Conservation (phyloP, 352 stramenopile genomes). For the Globisporangium iwayamae region DNA sequence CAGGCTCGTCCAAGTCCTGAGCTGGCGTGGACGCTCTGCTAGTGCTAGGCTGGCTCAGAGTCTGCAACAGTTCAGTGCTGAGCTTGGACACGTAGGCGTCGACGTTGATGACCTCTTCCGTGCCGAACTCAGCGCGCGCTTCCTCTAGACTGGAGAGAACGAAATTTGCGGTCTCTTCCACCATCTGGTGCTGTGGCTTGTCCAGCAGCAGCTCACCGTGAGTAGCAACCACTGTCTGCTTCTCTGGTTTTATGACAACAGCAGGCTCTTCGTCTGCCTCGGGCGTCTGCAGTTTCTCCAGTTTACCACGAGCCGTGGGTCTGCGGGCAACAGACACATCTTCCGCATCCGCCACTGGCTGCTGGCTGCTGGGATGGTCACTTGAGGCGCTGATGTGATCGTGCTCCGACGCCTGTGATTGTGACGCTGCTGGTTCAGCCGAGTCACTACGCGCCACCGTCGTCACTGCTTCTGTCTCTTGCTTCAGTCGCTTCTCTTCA, state of each 20-base stretch:
- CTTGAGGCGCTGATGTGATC: not conserved
- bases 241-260: not conserved
- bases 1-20: not conserved
- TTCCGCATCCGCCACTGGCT: not conserved
- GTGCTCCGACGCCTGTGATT: not conserved
- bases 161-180: not conserved
- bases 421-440: no score
- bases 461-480: not conserved
- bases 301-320: not conserved
- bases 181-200: no score
- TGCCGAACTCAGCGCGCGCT: slow-evolving; percentile 9
- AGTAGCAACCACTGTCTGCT: not conserved
- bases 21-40: not conserved
- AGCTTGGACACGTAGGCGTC: slow-evolving; percentile 2
- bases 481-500: slow-evolving; percentile 9
- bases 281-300: not conserved
- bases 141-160: not conserved
- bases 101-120: slow-evolving; percentile 12
- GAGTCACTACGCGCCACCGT: not conserved
- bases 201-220: not conserved
- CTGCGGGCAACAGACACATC: not conserved
- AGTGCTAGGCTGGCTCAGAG: not conserved
- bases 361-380: not conserved
- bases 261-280: not conserved
- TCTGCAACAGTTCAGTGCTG: not conserved